Percentiles rank a stretch among this genome's conserved stretches.
These are phyloP conservation scores for Iris macrosiphon DNA, from an alignment of 106 monocot species.

Conservation along the genomic window DNA sequence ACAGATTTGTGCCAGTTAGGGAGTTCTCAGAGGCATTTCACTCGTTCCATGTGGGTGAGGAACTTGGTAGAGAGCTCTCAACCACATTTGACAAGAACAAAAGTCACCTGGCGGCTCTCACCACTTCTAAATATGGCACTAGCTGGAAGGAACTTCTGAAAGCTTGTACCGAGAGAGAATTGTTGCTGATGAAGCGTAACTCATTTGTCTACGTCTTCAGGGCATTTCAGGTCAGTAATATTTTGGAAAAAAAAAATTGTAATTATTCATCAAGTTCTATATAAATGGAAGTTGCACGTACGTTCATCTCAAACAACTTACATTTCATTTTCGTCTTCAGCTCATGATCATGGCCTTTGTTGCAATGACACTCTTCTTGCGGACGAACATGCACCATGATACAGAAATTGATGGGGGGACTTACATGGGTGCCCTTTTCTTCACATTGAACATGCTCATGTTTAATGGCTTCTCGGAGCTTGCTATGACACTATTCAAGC, in stretches of 20 bases:
- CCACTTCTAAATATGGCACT: constrained; percentile 30
- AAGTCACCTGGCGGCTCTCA: constrained; percentile 32
- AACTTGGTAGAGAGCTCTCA: constrained; percentile 16
- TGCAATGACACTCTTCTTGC: constrained; percentile 38
- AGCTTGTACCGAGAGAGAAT: constrained; percentile 28
- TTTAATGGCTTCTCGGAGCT: constrained; percentile 53
- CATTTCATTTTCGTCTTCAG: not conserved
- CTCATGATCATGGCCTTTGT: constrained; percentile 22
- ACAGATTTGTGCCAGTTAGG: constrained; percentile 16
- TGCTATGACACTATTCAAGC: constrained; percentile 38
- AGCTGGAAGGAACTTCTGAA: constrained; percentile 22
- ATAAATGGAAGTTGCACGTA: not conserved
- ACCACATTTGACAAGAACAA: constrained; percentile 26
- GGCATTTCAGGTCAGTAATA: constrained; percentile 24
- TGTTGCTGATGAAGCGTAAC: constrained; percentile 38
- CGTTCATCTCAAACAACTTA: no score
- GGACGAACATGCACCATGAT: constrained; percentile 27
- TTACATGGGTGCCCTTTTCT: constrained; percentile 44
- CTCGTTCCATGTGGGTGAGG: constrained; percentile 30
- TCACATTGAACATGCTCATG: constrained; percentile 12
- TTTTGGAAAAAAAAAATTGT: not conserved
- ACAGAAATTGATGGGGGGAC: constrained; percentile 28
- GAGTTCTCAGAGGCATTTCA: constrained; percentile 36
- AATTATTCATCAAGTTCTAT: not conserved
- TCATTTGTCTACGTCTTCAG: constrained; percentile 51